phyloP scores from a whole-genome alignment of 129 eudicot species.

The Deinandra increscens region DNA sequence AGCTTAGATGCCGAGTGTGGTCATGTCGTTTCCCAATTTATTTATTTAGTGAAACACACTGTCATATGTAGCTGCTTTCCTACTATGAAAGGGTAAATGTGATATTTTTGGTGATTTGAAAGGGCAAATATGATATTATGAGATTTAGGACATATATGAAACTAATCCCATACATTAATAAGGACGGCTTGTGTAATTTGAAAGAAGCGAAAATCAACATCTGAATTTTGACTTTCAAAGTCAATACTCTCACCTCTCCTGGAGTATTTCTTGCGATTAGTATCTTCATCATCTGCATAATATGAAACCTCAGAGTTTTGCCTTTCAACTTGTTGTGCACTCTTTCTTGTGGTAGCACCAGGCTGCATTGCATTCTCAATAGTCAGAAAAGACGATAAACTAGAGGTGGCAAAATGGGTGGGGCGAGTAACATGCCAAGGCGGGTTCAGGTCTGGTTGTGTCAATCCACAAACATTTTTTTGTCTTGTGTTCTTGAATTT shows the following conservation, averaged over 20 bases:
- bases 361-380: slow-evolving; percentile 43
- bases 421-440: not conserved
- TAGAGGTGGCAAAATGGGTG: not conserved
- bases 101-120: no score
- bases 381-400: not conserved
- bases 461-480: no score
- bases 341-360: slow-evolving; percentile 88
- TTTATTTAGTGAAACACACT: not conserved
- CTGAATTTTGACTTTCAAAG: not conserved
- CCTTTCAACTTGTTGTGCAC: slow-evolving; percentile 66
- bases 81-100: not conserved
- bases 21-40: not conserved
- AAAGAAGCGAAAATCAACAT: not conserved
- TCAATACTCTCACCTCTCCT: slow-evolving; percentile 58
- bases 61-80: not conserved
- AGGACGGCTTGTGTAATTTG: not conserved
- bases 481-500: not conserved
- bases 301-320: slow-evolving; percentile 80
- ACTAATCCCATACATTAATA: not conserved
- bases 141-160: not conserved
- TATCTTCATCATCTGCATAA: slow-evolving; percentile 92
- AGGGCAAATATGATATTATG: not conserved
- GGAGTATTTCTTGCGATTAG: slow-evolving; percentile 73
- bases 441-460: not conserved
- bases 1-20: no score